Evolutionary conservation across 306 rosid species (phyloP).

Genomic region (Castanea mollissima): DNA sequence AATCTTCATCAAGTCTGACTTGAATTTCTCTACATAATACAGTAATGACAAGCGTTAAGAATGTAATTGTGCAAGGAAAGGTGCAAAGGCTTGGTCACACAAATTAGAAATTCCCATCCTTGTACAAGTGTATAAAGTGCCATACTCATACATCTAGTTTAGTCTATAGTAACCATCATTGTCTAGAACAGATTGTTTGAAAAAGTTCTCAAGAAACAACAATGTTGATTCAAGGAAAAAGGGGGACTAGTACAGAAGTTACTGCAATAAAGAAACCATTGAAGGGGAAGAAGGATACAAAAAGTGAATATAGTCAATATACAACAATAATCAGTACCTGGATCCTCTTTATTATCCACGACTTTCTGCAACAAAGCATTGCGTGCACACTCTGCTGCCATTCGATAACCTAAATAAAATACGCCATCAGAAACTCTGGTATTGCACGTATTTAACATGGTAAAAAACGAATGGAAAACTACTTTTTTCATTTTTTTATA

Average conservation of each 20-base stretch:
- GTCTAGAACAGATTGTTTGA: background rate
- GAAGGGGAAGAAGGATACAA: background rate
- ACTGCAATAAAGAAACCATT: background rate
- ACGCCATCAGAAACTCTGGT: constrained; percentile 4
- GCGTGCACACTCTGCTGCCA: constrained; percentile 94
- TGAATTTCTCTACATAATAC: constrained; percentile 67
- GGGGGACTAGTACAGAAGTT: background rate
- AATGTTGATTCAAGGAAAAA: background rate
- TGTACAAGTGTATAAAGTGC: background rate
- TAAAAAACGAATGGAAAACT: background rate
- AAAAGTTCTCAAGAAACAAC: background rate
- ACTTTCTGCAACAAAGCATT: constrained; percentile 73
- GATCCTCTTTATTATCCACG: constrained; percentile 78
- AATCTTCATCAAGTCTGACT: constrained; percentile 88
- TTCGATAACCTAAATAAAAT: constrained; percentile 71
- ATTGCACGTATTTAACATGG: background rate
- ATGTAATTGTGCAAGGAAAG: background rate
- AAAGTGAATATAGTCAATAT: background rate
- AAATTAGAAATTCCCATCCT: background rate
- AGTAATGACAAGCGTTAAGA: constrained; percentile 15
- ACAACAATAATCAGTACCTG: constrained; percentile 39
- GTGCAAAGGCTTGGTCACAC: background rate
- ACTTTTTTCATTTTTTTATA: too few relatives aligned
- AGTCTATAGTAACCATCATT: background rate
- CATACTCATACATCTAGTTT: background rate